Percentiles rank a stretch among this genome's conserved stretches.
Conservation (phyloP, 2,329 filamentous ascomycete species). For the Hortaea werneckii region DNA sequence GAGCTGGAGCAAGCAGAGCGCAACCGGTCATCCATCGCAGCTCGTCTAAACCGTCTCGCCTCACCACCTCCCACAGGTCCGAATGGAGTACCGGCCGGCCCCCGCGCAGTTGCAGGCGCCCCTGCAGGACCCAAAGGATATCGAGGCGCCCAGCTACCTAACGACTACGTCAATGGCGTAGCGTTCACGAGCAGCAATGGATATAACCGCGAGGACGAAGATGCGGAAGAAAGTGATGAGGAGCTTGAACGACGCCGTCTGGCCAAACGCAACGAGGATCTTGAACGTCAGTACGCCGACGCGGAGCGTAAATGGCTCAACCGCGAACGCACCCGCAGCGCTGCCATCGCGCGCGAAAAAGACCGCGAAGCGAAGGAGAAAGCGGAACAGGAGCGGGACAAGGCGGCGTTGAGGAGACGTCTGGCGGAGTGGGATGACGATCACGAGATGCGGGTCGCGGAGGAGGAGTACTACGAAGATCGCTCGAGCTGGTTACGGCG, state of each 20-base stretch:
- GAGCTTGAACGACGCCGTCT: slow-evolving; percentile 67
- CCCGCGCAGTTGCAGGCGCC: slow-evolving; percentile 60
- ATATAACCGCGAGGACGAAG: slow-evolving; percentile 65
- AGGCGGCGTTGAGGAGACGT: slow-evolving; percentile 58
- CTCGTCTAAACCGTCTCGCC: slow-evolving; percentile 55
- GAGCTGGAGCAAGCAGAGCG: slow-evolving; percentile 83
- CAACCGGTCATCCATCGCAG: slow-evolving; percentile 52
- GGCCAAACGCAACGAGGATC: slow-evolving; percentile 62
- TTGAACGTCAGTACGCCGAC: slow-evolving; percentile 71
- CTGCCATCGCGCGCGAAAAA: slow-evolving; percentile 75
- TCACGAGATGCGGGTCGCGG: slow-evolving; percentile 64
- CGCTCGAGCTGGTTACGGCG: slow-evolving; percentile 76
- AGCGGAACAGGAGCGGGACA: slow-evolving; percentile 52
- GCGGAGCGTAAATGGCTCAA: slow-evolving; percentile 86
- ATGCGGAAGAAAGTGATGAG: slow-evolving; percentile 76
- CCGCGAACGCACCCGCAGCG: slow-evolving; percentile 71
- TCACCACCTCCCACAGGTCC: slow-evolving; percentile 61
- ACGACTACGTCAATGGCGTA: slow-evolving; percentile 67
- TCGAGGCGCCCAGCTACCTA: slow-evolving; percentile 50
- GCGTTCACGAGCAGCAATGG: slow-evolving; percentile 66
- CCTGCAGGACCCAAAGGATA: slow-evolving; percentile 60
- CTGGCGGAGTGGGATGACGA: slow-evolving; percentile 85
- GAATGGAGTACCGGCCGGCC: slow-evolving; percentile 60
- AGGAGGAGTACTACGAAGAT: slow-evolving; percentile 83
- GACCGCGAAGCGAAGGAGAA: slow-evolving; percentile 69